Base-by-base conservation (phyloP, 148 eudicot species). In the Heliamphora exappendiculata region DNA sequence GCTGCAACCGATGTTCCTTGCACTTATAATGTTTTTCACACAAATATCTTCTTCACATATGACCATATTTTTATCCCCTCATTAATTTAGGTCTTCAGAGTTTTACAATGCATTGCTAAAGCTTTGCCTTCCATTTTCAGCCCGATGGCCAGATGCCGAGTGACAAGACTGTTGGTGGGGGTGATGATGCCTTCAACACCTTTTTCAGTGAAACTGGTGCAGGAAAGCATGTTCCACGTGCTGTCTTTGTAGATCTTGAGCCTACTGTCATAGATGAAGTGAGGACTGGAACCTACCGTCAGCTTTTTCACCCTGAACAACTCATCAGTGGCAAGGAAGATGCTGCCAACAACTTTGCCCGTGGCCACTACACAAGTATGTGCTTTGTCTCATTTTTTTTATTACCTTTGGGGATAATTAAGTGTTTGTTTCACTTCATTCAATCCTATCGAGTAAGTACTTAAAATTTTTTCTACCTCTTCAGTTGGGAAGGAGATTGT, bases 401-500 rank as follows among this genome's bases (percentile, higher is more conserved):
- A 24, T 34, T 2, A 1, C 24, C 29, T 49, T 19, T 53, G 2
- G 44, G 6, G 0, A 1, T n/a, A 47, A 12, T 9, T 44, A 7
- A 4, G 2, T 51, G 60, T 29, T 14, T 67, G 13, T 26, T 58
- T 28, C 20, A 16, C 9, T 54, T 37, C 7, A 1, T 54, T 73
- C 16, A 9, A n/a, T 39, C 57, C 7, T 2, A 3, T 73, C 41
- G 0, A 0, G n/a, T 2, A 22, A 24, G 26, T 41, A 24, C 22
- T 31, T 74, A 4, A 12, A 26, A 6, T 20, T 0, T 9, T 1
- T 33, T 14, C 22, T 8, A 2, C 33, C 22, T 13, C 41, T 73
- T 8, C 76, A 82, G 85, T 79, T 70, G 85, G 85, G 42, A 82
- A 82, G 74, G 85, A 82, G 70, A 82, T 82, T 49, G 82, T 82